These are phyloP conservation scores for Primulina eburnea DNA, from an alignment of 257 asterid genomes.

Conservation along the genomic window DNA sequence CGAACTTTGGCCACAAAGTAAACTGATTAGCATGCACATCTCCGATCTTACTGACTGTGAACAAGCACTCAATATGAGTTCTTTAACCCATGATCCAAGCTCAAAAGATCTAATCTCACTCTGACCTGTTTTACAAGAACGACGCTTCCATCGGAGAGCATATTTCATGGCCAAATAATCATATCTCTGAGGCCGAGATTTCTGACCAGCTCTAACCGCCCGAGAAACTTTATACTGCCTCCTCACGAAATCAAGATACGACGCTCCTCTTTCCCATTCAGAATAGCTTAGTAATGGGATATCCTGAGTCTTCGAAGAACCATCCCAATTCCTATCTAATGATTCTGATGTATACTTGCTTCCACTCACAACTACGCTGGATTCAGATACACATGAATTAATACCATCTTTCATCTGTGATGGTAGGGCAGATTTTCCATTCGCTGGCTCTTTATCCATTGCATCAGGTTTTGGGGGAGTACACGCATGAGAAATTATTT, in stretches of 20 bases:
- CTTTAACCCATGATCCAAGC: conserved; percentile 98
- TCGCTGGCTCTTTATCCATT: conserved; percentile 67
- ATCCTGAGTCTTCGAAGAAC: conserved; percentile 72
- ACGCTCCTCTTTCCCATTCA: conserved; percentile 98
- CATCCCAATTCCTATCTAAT: conserved; percentile 74
- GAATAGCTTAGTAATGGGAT: conserved; percentile 82
- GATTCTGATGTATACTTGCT: conserved; percentile 51
- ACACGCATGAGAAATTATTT: conserved; percentile 88
- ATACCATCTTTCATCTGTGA: conserved; percentile 63
- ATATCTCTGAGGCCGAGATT: conserved; percentile 73
- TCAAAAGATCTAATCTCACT: conserved; percentile 78
- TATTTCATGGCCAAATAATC: conserved; percentile 89
- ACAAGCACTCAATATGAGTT: conserved; percentile 95
- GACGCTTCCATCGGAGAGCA: conserved; percentile 94
- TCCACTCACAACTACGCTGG: conserved; percentile 47
- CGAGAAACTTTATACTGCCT: conserved; percentile 89
- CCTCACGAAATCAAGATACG: conserved; percentile 98
- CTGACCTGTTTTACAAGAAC: conserved; percentile 56
- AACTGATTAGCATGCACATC: conserved; percentile 90
- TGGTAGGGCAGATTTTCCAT: conserved; percentile 57
- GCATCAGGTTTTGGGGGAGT: conserved; percentile 97
- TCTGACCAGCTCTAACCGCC: conserved; percentile 67
- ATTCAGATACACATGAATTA: conserved; percentile 49
- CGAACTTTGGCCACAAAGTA: conserved; percentile 94
- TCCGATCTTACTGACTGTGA: conserved; percentile 97